Evolutionary conservation across 257 asterid genomes (phyloP).

Genomic region (Fraxinus pennsylvanica): DNA sequence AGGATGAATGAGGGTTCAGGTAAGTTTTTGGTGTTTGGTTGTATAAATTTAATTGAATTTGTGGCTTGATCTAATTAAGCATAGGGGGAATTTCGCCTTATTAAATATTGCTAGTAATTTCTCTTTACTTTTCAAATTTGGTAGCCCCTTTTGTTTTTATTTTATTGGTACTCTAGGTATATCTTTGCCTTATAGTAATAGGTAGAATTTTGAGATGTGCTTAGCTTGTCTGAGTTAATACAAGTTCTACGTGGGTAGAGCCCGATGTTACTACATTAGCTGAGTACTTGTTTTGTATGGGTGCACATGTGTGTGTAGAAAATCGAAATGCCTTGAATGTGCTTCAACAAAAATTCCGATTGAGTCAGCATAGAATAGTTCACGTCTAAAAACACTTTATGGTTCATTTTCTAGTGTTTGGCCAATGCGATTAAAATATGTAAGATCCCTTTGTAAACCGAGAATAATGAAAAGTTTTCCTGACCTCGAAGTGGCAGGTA

Average conservation of each 20-base stretch:
- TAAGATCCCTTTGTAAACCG: too few species aligned
- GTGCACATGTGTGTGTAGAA: neutral
- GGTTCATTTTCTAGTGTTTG: neutral
- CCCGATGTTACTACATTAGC: neutral
- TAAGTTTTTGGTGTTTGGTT: neutral
- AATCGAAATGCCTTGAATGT: neutral
- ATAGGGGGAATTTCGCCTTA: neutral
- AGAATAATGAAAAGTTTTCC: neutral
- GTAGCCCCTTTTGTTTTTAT: neutral
- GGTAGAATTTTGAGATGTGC: neutral
- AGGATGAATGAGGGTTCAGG: neutral
- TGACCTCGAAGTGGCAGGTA: neutral
- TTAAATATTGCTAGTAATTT: neutral
- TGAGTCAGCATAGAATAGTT: too few species aligned
- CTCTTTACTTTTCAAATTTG: neutral
- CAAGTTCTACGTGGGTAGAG: neutral
- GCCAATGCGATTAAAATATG: too few species aligned
- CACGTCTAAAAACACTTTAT: neutral
- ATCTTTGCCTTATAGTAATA: neutral
- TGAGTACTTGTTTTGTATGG: neutral
- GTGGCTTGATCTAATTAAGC: slow-evolving; percentile 1
- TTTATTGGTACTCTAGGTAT: neutral
- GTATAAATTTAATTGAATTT: neutral
- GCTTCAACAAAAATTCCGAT: neutral
- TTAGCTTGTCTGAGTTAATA: neutral